Percentiles rank a stretch among this genome's conserved stretches.
Evolutionary conservation across 2,329 filamentous ascomycete species (phyloP).

Genomic region (Stagonosporopsis chrysanthemi): DNA sequence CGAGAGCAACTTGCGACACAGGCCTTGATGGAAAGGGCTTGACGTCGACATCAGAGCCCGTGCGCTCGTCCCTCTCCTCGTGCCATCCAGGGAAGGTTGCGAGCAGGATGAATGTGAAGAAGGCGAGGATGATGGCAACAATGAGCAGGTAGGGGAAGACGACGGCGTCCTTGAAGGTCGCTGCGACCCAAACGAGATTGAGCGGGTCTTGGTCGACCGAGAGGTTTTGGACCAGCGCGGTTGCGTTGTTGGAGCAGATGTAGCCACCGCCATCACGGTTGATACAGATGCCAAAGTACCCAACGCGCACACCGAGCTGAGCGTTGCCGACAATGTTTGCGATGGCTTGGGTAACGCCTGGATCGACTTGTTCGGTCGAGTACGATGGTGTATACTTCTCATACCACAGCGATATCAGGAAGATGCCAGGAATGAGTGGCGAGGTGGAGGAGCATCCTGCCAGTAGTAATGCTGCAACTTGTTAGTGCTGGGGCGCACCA

Average conservation of each 20-base stretch:
- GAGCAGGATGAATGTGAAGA: conserved; percentile 91
- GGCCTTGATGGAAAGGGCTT: conserved; percentile 92
- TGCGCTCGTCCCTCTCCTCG: conserved; percentile 79
- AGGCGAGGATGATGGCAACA: conserved; percentile 96
- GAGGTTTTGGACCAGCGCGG: conserved; percentile 86
- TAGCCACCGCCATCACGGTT: conserved; percentile 89
- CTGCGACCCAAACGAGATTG: conserved; percentile 95
- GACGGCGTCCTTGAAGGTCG: conserved; percentile 97
- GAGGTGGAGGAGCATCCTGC: conserved; percentile 97
- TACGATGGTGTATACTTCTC: conserved; percentile 82
- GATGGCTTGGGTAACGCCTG: conserved; percentile 84
- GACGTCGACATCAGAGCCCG: conserved; percentile 84
- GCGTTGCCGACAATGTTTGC: conserved; percentile 88
- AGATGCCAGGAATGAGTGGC: conserved; percentile 92
- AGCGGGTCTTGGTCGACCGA: conserved; percentile 91
- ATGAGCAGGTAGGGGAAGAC: conserved; percentile 99
- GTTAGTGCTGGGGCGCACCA: conserved; percentile 33
- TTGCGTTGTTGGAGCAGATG: conserved; percentile 97
- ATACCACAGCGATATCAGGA: conserved; percentile 98
- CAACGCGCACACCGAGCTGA: conserved; percentile 86
- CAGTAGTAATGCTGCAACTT: conserved; percentile 76
- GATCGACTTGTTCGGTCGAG: conserved; percentile 87
- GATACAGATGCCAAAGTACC: conserved; percentile 98
- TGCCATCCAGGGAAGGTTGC: conserved; percentile 98
- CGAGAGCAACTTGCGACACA: conserved; percentile 90